These are phyloP conservation scores for Lagerstroemia speciosa DNA, from an alignment of 345 rosid genomes.

Conservation along the genomic window DNA sequence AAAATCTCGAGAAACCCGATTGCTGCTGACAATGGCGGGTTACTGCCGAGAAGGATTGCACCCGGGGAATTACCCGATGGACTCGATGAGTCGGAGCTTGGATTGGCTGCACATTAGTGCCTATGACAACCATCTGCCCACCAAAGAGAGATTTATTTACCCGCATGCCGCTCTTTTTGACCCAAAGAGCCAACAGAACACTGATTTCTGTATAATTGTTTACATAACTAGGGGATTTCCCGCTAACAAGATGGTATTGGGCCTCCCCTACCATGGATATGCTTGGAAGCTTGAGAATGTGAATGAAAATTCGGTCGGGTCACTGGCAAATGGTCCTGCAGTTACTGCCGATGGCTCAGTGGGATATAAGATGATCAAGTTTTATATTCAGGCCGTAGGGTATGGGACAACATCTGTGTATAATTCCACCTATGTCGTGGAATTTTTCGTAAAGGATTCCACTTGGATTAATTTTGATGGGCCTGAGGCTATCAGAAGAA, in stretches of 20 bases:
- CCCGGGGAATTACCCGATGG: constrained; percentile 12
- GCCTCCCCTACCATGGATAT: constrained; percentile 25
- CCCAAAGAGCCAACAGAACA: constrained; percentile 5
- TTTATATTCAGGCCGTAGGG: constrained; percentile 6
- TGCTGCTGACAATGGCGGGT: constrained; percentile 16
- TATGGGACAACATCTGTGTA: constrained; percentile 19
- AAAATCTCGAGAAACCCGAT: constrained; percentile 1
- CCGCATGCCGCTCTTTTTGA: constrained; percentile 20
- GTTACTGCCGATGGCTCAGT: constrained; percentile 7
- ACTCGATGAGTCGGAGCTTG: constrained; percentile 10
- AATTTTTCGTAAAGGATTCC: constrained; percentile 12
- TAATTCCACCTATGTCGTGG: constrained; percentile 25
- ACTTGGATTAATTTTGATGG: constrained; percentile 39
- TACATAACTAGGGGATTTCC: constrained; percentile 13
- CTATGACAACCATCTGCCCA: constrained; percentile 12
- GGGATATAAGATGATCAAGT: constrained; percentile 17
- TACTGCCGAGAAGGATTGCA: neutral
- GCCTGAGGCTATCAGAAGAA: constrained; percentile 23
- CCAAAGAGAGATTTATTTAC: constrained; percentile 1
- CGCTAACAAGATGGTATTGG: constrained; percentile 15
- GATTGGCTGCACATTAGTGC: constrained; percentile 20
- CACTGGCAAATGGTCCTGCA: constrained; percentile 13
- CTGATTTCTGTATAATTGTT: constrained; percentile 8
- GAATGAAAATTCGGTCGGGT: constrained; percentile 4
- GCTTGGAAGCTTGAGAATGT: constrained; percentile 22